phyloP scores from a whole-genome alignment of 108 stramenopile species.

The Stephanodiscus triporus region DNA sequence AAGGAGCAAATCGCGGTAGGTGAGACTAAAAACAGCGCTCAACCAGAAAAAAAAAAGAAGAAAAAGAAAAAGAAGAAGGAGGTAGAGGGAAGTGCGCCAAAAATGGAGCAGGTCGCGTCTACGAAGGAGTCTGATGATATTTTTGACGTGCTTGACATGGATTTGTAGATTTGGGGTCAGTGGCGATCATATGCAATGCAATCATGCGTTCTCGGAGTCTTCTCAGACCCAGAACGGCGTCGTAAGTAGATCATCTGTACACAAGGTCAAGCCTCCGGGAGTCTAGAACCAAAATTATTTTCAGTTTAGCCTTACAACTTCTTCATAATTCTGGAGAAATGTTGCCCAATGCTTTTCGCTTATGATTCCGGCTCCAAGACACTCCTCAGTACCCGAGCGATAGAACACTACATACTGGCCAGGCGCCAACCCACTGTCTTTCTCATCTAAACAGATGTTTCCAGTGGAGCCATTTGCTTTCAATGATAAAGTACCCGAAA shows the following conservation, averaged over 20 bases:
- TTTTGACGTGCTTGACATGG: slow-evolving; percentile 23
- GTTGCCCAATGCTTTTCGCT: slow-evolving; percentile 83
- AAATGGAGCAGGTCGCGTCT: not conserved
- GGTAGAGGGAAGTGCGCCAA: not conserved
- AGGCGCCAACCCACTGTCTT: slow-evolving; percentile 93
- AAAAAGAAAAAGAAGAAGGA: slow-evolving; percentile 38
- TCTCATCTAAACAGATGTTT: slow-evolving; percentile 64
- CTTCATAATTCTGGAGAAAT: slow-evolving; percentile 48
- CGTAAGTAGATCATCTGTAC: too few species aligned
- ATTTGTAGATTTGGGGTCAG: not conserved
- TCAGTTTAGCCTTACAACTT: not conserved
- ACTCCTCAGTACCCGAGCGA: slow-evolving; percentile 68
- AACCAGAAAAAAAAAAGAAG: slow-evolving; percentile 18
- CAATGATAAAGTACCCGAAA: slow-evolving; percentile 63
- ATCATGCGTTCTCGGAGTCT: slow-evolving; percentile 26
- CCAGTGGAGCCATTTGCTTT: slow-evolving; percentile 50
- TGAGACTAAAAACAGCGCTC: slow-evolving; percentile 4
- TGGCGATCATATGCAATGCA: not conserved
- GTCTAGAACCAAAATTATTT: not conserved
- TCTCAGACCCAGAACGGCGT: too few species aligned
- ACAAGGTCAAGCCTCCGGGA: too few species aligned
- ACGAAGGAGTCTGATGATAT: slow-evolving; percentile 17
- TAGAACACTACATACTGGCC: slow-evolving; percentile 97
- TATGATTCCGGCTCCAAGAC: slow-evolving; percentile 90
- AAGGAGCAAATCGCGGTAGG: slow-evolving; percentile 29